phyloP scores from a whole-genome alignment of 129 eudicot genomes.

The Tagetes patula region DNA sequence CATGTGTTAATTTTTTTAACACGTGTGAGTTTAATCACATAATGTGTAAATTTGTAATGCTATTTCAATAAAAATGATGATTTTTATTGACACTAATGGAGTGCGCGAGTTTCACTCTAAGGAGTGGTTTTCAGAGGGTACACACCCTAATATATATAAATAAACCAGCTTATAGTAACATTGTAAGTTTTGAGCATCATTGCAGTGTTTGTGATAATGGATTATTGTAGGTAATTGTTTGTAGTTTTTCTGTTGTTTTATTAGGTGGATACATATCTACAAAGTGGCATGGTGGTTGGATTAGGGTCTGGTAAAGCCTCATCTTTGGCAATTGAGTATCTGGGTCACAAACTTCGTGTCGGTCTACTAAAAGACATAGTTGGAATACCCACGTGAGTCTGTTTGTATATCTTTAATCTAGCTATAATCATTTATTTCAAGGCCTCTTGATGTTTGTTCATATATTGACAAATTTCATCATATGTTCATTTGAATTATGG shows the following conservation, averaged over 20 bases:
- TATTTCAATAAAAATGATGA: too few relatives aligned
- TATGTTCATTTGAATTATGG: background rate
- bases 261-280: slow-evolving; percentile 60
- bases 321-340: slow-evolving; percentile 51
- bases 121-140: too few relatives aligned
- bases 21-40: too few relatives aligned
- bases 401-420: background rate
- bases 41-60: too few relatives aligned
- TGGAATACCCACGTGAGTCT: slow-evolving; percentile 64
- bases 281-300: slow-evolving; percentile 68
- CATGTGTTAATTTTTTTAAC: too few relatives aligned
- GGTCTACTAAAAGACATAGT: slow-evolving; percentile 52
- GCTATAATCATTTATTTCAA: slow-evolving; percentile 1
- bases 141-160: too few relatives aligned
- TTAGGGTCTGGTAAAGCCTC: slow-evolving; percentile 64
- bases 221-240: slow-evolving; percentile 11
- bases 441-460: background rate
- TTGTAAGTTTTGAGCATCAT: background rate
- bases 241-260: slow-evolving; percentile 3
- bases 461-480: background rate
- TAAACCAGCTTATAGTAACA: background rate
- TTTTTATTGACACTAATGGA: too few relatives aligned
- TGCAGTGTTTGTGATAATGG: background rate
- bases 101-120: too few relatives aligned
- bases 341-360: slow-evolving; percentile 58